phyloP scores from a whole-genome alignment of 148 eudicot genomes.

The Fallopia convolvulus region DNA sequence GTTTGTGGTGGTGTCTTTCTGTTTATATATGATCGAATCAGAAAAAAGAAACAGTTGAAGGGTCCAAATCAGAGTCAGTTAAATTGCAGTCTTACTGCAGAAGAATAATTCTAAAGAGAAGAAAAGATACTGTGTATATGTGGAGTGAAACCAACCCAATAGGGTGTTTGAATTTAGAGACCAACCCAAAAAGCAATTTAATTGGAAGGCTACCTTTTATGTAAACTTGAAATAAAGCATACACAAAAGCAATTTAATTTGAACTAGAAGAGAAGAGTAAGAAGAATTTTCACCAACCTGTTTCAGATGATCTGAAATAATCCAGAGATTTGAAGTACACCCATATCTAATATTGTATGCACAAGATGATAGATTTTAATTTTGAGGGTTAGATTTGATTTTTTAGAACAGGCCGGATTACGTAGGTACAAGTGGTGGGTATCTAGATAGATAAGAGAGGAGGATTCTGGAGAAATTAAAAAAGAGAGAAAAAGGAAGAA shows the following conservation, averaged over 20 bases:
- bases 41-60: slow-evolving; percentile 8
- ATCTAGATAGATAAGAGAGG: not conserved
- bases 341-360: not conserved
- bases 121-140: not conserved
- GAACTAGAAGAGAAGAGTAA: not conserved
- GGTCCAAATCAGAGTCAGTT: slow-evolving; percentile 15
- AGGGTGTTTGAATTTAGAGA: slow-evolving; percentile 5
- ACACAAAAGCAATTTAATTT: not conserved
- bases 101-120: not conserved
- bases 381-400: not conserved
- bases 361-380: not conserved
- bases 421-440: not conserved
- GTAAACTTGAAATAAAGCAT: not conserved
- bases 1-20: not conserved
- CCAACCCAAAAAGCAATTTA: slow-evolving; percentile 1
- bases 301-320: not conserved
- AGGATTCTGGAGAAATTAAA: not conserved
- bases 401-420: not conserved
- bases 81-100: not conserved
- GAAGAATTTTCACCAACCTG: not conserved
- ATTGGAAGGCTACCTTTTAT: not conserved
- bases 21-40: not conserved
- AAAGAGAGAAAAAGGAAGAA: not conserved
- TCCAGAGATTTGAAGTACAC: not conserved
- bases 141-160: not conserved